Base-by-base conservation (phyloP, 345 rosid species). In the Camelina neglecta region DNA sequence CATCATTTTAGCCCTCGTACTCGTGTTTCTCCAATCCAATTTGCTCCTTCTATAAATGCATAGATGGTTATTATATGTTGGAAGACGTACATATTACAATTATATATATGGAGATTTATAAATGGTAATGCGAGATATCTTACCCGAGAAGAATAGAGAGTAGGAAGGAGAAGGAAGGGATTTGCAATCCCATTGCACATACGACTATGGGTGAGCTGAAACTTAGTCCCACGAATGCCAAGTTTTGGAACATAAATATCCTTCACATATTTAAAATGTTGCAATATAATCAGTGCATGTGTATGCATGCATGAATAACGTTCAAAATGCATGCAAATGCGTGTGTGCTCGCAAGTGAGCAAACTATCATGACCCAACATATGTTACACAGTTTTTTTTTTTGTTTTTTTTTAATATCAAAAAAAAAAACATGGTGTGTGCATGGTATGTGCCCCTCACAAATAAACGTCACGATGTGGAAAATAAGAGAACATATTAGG, bases 141-240 rank as follows among this genome's bases (percentile, higher is more conserved):
- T 54, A 87, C 94, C 97, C 86, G 79, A 83, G 84, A 26, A 87
- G 3, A 65, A 85, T 36, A 36, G 88, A 79, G 62, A 93, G 67
- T 57, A 93, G 31, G 85, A 90, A 90, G 65, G 92, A 86, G 74
- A 89, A 76, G 11, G 91, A 68, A 35, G 96, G 96, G 50, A 82
- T 61, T 65, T 85, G 67, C 50, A 86, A 88, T 62, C 95, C 97
- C 97, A 88, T 89, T 65, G 87, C 90, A 56, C 97, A 93, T 20
- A 86, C 95, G 47, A 88, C 88, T n/a, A 89, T 85, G 0, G 97
- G 97, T 11, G 97, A 90, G 79, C 93, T 88, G 65, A 82, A 84
- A 67, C 81, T 79, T 60, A 93, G 79, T 60, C 96, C 95, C 41
- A 90, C 61, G 75, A 89, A 89, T 44, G 87, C 83, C 47, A 89